Evolutionary conservation across 371 early-diverging fungal species (phyloP).

Genomic region (Mucor circinelloides): DNA sequence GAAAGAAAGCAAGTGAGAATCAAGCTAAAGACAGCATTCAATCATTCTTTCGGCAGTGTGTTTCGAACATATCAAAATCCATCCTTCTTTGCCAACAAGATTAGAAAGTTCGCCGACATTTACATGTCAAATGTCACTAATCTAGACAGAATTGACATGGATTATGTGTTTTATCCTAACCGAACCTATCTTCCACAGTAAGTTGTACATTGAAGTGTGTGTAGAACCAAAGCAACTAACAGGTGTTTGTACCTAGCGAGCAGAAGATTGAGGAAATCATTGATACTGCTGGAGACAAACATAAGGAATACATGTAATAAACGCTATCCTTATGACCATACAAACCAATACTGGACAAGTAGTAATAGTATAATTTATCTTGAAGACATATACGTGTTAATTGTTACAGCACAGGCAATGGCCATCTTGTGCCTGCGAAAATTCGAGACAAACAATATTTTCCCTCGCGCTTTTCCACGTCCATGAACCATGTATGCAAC

Average conservation of each 20-base stretch:
- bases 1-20: conserved; percentile 51
- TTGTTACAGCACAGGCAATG: too few species aligned
- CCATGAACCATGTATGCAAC: background rate
- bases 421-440: too few species aligned
- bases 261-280: conserved; percentile 48
- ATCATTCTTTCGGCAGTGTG: conserved; percentile 67
- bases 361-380: too few species aligned
- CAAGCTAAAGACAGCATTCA: conserved; percentile 56
- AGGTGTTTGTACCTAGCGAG: conserved; percentile 28
- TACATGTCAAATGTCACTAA: conserved; percentile 66
- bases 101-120: conserved; percentile 53
- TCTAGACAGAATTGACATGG: conserved; percentile 54
- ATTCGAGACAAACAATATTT: too few species aligned
- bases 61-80: conserved; percentile 69
- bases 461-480: background rate
- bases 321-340: background rate
- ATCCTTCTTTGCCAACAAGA: conserved; percentile 67
- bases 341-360: background rate
- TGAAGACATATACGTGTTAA: too few species aligned
- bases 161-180: conserved; percentile 69
- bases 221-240: background rate
- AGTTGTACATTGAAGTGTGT: conserved; percentile 10
- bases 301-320: background rate
- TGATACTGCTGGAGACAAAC: conserved; percentile 28
- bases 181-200: conserved; percentile 67